Base-by-base conservation (phyloP, 2,329 filamentous ascomycete genomes). In the Xylaria digitata region DNA sequence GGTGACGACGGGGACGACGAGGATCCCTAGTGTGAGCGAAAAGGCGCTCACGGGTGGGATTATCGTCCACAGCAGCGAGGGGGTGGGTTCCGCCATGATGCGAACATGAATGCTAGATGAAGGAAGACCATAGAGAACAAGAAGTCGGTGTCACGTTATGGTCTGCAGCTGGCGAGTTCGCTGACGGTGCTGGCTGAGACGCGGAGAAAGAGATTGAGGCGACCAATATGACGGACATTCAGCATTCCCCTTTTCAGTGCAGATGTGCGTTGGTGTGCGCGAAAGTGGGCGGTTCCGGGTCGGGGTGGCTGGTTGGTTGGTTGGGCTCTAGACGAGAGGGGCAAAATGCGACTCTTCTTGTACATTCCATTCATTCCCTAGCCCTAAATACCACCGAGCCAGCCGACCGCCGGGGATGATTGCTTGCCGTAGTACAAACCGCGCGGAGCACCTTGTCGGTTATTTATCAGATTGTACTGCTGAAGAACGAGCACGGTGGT, bases 31-130 rank as follows among this genome's bases (percentile, higher is more conserved):
- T 48, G 85, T 85, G 65, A 89, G 83, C 50, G 82, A 78, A 76
- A 88, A 82, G 69, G 87, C 87, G 78, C 86, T 86, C 77, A 88
- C 79, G 71, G 86, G 81, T 66, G 89, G 81, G 75, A 88, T 80
- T 71, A 87, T 80, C 76, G 85, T 84, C 86, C 86, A 88, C 79
- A 86, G 82, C 65, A 84, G 80, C 74, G 80, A 80, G 73, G 82
- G 80, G 71, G 82, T 74, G 58, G 72, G 81, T 77, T 84, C 82
- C 75, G 82, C 80, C 85, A 87, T 87, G 53, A 56, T 71, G 73
- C 65, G 70, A 69, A 68, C 56, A 69, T 64, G 65, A 65, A 62
- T 54, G 52, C 59, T 50, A 61, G 46, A 63, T 57, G 68, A 54
- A 53, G 60, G 67, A 67, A 62, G 66, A 73, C 66, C 71, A 72